Conservation (phyloP, 1,284 basidiomycete species). For the Dichomitus squalens region DNA sequence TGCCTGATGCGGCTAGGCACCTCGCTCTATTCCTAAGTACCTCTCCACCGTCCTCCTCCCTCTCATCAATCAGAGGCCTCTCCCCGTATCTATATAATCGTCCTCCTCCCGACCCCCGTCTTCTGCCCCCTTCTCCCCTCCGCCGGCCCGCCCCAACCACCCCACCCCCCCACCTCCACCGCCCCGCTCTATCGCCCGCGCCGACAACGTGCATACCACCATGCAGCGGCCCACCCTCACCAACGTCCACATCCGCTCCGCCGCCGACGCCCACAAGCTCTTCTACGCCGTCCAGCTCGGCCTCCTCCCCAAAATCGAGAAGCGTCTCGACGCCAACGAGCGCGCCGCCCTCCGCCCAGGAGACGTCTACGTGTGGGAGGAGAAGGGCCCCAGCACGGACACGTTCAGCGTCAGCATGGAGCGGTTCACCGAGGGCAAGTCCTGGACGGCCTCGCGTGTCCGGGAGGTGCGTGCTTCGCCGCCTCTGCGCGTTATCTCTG, state of each 20-base stretch:
- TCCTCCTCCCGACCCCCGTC: conserved; percentile 19
- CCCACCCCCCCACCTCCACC: conserved; percentile 12
- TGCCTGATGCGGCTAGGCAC: conserved; percentile 24
- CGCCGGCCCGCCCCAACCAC: conserved; percentile 22
- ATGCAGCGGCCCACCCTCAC: conserved; percentile 43
- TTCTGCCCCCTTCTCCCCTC: conserved; percentile 25
- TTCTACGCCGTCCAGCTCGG: conserved; percentile 45
- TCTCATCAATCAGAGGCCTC: conserved; percentile 20
- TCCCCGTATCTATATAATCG: conserved; percentile 31
- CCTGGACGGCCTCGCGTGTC: conserved; percentile 42
- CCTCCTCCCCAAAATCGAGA: conserved; percentile 43
- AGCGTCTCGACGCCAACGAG: conserved; percentile 45
- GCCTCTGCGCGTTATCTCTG: conserved; percentile 6
- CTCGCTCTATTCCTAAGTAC: conserved; percentile 16
- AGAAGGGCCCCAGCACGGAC: conserved; percentile 40
- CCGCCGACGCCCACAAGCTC: conserved; percentile 44
- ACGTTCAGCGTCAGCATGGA: conserved; percentile 44
- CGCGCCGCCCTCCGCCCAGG: conserved; percentile 42
- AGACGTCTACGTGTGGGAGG: conserved; percentile 48
- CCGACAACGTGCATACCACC: conserved; percentile 9
- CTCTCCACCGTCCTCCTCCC: conserved; percentile 14
- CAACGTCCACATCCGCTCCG: conserved; percentile 42
- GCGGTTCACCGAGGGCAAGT: conserved; percentile 44
- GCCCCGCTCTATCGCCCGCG: background rate
- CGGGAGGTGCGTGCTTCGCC: conserved; percentile 33